Evolutionary conservation across 805 yeast genomes (phyloP), one percentile per base, ranked within the genome.

Genomic region (Ogataea dorogensis): DNA sequence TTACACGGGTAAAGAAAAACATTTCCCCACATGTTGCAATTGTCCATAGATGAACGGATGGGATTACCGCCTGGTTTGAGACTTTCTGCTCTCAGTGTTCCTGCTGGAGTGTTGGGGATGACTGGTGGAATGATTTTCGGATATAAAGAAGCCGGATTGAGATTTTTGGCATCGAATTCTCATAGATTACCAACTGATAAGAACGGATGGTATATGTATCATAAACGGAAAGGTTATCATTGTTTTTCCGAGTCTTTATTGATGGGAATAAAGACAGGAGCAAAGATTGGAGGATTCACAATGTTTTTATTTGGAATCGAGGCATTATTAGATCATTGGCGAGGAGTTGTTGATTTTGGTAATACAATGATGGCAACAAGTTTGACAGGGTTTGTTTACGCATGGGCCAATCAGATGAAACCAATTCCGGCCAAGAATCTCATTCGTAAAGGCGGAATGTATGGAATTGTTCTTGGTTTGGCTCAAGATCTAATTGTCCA

Each of bases 191-290:
- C 96, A 6, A 68, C 59, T 15, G 77, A 81, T 0, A 81, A 77
- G 36, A 88, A 86, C 14, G 93, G 91, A 0, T 86, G 95, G 96
- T 86, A 82, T 53, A 82, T 81, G 55, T 86, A 86, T 59, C 93
- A 86, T 60, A 86, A 83, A 60, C 71, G 86, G 44, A 86, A 85
- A 63, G 82, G 84, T 59, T 83, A 84, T 57, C 83, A 81, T 19
- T 76, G 86, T 60, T 58, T 82, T 22, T 67, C 73, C 39, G 65
- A 67, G 17, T 86, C 85, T 1, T 60, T 76, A 44, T 63, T 62
- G 13, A 36, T 47, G 6, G 88, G 81, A 0, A 47, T 70, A n/a
- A 56, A 50, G 23, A 64, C 64, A 7, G 71, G 67, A 36, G 44
- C 49, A 12, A 71, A 68, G 49, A 64, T 69, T 34, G 63, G 77